These are phyloP conservation scores for Ophiocordyceps camponoti-leonardi DNA, from an alignment of 2,329 filamentous ascomycete species.

Conservation along the genomic window DNA sequence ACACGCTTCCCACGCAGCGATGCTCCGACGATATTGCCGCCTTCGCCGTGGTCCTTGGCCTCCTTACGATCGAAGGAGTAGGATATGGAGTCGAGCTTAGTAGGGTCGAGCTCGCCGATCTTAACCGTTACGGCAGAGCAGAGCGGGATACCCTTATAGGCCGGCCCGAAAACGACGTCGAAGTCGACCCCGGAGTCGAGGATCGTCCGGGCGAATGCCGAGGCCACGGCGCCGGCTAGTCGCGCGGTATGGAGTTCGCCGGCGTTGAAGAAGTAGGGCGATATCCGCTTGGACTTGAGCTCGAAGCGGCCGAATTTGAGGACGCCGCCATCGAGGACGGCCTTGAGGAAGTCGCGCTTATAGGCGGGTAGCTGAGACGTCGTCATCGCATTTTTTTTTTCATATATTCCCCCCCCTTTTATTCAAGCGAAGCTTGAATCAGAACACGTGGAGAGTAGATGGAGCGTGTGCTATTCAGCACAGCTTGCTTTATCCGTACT, in stretches of 20 bases:
- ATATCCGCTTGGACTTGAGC: constrained; percentile 80
- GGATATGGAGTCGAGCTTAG: constrained; percentile 49
- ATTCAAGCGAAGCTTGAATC: too few relatives aligned
- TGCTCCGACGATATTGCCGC: constrained; percentile 80
- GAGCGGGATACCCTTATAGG: constrained; percentile 96
- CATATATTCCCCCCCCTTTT: too few relatives aligned
- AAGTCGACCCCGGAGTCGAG: constrained; percentile 38
- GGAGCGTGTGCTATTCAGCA: too few relatives aligned
- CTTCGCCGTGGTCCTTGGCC: constrained; percentile 89
- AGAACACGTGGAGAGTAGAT: too few relatives aligned
- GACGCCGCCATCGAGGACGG: constrained; percentile 49
- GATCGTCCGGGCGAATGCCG: constrained; percentile 61
- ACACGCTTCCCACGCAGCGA: constrained; percentile 70
- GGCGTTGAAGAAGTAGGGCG: constrained; percentile 97
- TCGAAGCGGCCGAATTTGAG: constrained; percentile 73
- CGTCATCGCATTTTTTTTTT: constrained; percentile 4
- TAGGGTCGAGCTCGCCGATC: constrained; percentile 50
- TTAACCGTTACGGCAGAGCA: constrained; percentile 61
- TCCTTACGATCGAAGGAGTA: constrained; percentile 96
- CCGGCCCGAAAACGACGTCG: constrained; percentile 83
- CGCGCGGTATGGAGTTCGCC: constrained; percentile 73
- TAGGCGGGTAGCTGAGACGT: constrained; percentile 33
- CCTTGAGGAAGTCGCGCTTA: constrained; percentile 57
- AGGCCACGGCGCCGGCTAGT: constrained; percentile 59
- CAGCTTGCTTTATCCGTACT: too few relatives aligned